Evolutionary conservation across 768 basidiomycete genomes (phyloP).

Genomic region (Suillus lakei): DNA sequence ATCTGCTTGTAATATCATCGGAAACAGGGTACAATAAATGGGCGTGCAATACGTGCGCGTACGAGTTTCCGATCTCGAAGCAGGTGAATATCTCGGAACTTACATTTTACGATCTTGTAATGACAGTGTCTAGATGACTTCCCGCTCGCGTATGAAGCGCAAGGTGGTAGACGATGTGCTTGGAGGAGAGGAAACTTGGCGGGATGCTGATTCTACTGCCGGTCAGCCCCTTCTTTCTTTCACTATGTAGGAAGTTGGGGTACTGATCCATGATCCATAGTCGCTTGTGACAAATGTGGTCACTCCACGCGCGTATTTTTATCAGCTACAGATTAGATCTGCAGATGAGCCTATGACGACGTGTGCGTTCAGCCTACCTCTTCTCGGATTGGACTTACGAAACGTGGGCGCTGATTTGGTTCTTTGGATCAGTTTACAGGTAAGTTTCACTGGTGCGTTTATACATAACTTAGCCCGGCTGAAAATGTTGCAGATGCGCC

Average conservation of each 20-base stretch:
- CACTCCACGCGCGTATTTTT: slow-evolving; percentile 87
- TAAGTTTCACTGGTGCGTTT: neutral
- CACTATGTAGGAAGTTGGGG: neutral
- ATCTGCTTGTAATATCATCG: slow-evolving; percentile 78
- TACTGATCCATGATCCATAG: slow-evolving; percentile 22
- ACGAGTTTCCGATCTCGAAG: slow-evolving; percentile 63
- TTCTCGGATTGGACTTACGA: neutral
- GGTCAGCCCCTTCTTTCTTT: slow-evolving; percentile 46
- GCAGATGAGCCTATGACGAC: slow-evolving; percentile 89
- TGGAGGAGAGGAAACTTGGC: slow-evolving; percentile 93
- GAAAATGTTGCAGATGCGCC: slow-evolving; percentile 52
- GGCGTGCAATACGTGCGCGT: slow-evolving; percentile 93
- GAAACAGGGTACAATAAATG: slow-evolving; percentile 89
- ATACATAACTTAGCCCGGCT: slow-evolving; percentile 1
- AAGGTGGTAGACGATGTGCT: slow-evolving; percentile 96
- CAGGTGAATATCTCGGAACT: neutral
- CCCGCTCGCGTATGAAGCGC: slow-evolving; percentile 79
- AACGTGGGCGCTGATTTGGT: neutral
- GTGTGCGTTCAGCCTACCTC: neutral
- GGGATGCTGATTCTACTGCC: slow-evolving; percentile 86
- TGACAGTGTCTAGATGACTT: slow-evolving; percentile 72
- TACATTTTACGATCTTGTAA: neutral
- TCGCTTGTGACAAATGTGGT: slow-evolving; percentile 69
- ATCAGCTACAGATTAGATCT: slow-evolving; percentile 94
- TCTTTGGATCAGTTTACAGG: slow-evolving; percentile 1